Evolutionary conservation across 1,139 yeast genomes (phyloP), one percentile per base, ranked within the genome.

Genomic region (Sugiyamaella pinicola): DNA sequence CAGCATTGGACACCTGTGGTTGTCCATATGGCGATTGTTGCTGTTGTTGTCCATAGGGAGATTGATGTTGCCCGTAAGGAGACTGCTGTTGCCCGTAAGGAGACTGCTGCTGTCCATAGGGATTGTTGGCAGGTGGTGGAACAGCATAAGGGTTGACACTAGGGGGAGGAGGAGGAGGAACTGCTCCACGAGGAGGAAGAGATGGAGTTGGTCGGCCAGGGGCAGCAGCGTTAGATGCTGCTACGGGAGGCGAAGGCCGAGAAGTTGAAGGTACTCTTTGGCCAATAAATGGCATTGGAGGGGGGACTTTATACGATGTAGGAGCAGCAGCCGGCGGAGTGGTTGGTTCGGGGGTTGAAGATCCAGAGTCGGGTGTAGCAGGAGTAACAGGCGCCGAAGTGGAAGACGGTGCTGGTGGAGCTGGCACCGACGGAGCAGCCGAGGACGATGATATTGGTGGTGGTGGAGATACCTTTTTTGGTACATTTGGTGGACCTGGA

Each of bases 301-400:
- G 68, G 4, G 69, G 69, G 2, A 60, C 69, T 29, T 65, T 68
- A 52, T 69, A 70, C 24, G 74, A 66, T 42, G 70, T 66, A 13
- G 74, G 70, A 7, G 77, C 74, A 6, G 74, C 71, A 19, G 75
- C 72, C 8, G 75, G 71, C 8, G 74, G 72, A 64, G 72, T 34
- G 61, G 58, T 49, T 8, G 56, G 39, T 35, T 35, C 40, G 13
- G 40, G 40, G 7, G 41, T 38, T 4, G 41, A 19, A 15, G 41
- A 21, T 3, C 24, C 41, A 17, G 41, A 19, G 19, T 19, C 13
- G 7, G 41, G 26, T 2, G 56, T 48, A 26, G 55, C 38, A 29
- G 58, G 50, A 13, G 61, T 33, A 37, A 34, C 41, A 9, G 61
- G 56, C 1, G 62, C 59, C 21, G 62, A 53, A 10, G 63, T 53